These are phyloP conservation scores for Annona squamosa DNA, from an alignment of 164 flowering plant species.

Conservation along the genomic window DNA sequence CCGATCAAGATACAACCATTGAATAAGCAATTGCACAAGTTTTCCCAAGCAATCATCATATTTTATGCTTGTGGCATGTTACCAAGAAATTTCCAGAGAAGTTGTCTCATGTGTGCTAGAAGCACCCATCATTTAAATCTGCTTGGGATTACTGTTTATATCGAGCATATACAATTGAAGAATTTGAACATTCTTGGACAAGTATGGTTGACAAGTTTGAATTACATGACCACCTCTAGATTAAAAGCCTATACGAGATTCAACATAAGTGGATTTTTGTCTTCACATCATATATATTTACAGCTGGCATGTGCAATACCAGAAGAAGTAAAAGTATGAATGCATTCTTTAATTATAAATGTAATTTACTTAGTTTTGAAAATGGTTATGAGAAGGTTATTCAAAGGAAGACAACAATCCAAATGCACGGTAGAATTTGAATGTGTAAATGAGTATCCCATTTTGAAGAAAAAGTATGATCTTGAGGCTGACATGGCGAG, in stretches of 20 bases:
- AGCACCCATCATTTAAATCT: not conserved
- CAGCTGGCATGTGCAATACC: conserved; percentile 11
- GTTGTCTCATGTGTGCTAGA: not conserved
- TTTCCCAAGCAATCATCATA: not conserved
- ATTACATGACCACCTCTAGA: not conserved
- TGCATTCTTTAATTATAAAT: too few species aligned
- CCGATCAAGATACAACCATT: conserved; percentile 5
- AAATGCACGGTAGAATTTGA: too few species aligned
- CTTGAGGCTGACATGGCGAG: too few species aligned
- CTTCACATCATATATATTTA: conserved; percentile 3
- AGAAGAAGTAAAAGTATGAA: conserved; percentile 2
- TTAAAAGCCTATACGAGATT: not conserved
- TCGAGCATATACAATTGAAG: not conserved
- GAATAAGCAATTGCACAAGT: conserved; percentile 4
- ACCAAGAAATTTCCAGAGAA: not conserved
- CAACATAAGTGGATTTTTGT: conserved; percentile 4
- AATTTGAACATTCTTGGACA: not conserved
- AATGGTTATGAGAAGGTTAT: too few species aligned
- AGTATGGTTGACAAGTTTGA: not conserved
- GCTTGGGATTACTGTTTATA: not conserved
- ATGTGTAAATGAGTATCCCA: too few species aligned
- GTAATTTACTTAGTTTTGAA: too few species aligned
- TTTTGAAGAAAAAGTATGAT: too few species aligned
- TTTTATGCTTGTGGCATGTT: not conserved
- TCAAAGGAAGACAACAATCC: too few species aligned